Evolutionary conservation across 106 monocot genomes (phyloP), one percentile per base, ranked within the genome.

Genomic region (Acanthochlamys bracteata): DNA sequence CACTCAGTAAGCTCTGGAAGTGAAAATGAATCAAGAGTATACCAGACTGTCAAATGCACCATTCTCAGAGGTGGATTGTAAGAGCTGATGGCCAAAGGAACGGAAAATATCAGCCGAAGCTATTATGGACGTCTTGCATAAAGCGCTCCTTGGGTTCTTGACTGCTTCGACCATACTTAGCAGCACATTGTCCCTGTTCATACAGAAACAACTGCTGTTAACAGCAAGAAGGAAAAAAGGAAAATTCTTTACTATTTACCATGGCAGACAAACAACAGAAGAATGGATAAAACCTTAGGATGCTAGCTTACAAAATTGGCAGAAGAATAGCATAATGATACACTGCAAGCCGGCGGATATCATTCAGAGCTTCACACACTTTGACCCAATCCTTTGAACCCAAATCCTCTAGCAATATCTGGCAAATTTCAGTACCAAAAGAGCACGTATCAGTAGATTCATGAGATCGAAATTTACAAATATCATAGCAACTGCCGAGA

Each of bases 41-140:
- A 93, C 93, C 86, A 89, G 60, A 15, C 80, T 66, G 57, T 89
- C 86, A 39, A 93, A 86, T 26, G 78, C 72, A 26, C 54, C 42
- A 15, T 83, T 62, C 11, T 72, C 65, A 0, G 76, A 39, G 7
- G 77, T 57, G 3, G 70, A 68, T 4, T 66, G 41, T 33, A 83
- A 55, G 23, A 56, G 20, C 2, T 4, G 42, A 66, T 72, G 59
- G 24, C 86, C 86, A 55, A 78, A 70, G 27, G 78, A 81, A 24
- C 22, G 39, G 26, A 93, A 86, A 22, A 93, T 76, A 54, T 93
- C 93, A n/a, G 71, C 52, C 33, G 81, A 86, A 33, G 93, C 79
- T 89, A 93, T 86, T 46, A 93, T 76, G 0, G 93, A 74, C 4
- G 86, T 89, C 73, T 93, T 89, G 80, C 81, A 85, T 55, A 89